A percentile compares a stretch with the other conserved stretches of the same genome.
Conservation (phyloP, 1,284 basidiomycete species). For the Termitomyces sp. region DNA sequence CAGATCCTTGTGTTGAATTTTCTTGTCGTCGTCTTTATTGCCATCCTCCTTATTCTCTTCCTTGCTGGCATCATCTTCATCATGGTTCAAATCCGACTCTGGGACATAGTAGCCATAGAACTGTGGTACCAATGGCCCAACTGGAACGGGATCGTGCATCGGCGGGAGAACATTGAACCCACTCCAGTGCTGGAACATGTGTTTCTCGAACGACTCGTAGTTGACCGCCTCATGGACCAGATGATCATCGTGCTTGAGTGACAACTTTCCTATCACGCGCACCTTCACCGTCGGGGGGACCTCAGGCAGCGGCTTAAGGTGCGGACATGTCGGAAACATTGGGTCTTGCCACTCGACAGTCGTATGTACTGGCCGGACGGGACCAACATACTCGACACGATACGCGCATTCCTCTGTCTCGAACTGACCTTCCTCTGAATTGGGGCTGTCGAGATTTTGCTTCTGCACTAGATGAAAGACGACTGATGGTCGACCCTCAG, state of each 20-base stretch:
- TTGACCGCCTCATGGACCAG: constrained; percentile 35
- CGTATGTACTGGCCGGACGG: constrained; percentile 24
- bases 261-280: constrained; percentile 29
- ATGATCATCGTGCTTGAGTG: constrained; percentile 26
- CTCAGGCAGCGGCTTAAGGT: constrained; percentile 17
- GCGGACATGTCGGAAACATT: constrained; percentile 21
- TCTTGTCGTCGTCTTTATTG: neutral
- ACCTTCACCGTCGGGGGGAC: constrained; percentile 30
- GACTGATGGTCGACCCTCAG: neutral
- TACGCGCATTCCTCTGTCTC: neutral
- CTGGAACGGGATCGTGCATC: constrained; percentile 39
- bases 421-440: neutral
- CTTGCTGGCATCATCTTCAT: neutral
- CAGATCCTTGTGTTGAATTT: neutral
- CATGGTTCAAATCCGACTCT: constrained; percentile 7
- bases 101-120: constrained; percentile 51
- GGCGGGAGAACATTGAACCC: constrained; percentile 41
- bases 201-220: constrained; percentile 39
- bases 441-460: constrained; percentile 1
- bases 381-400: constrained; percentile 20
- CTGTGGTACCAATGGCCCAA: constrained; percentile 45
- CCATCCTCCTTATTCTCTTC: neutral
- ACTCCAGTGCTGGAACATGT: constrained; percentile 45
- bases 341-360: constrained; percentile 24
- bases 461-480: constrained; percentile 1